A percentile compares a stretch with the other conserved stretches of the same genome.
Evolutionary conservation across 2,329 filamentous ascomycete species (phyloP).

Genomic region (Pseudocercospora cruenta): DNA sequence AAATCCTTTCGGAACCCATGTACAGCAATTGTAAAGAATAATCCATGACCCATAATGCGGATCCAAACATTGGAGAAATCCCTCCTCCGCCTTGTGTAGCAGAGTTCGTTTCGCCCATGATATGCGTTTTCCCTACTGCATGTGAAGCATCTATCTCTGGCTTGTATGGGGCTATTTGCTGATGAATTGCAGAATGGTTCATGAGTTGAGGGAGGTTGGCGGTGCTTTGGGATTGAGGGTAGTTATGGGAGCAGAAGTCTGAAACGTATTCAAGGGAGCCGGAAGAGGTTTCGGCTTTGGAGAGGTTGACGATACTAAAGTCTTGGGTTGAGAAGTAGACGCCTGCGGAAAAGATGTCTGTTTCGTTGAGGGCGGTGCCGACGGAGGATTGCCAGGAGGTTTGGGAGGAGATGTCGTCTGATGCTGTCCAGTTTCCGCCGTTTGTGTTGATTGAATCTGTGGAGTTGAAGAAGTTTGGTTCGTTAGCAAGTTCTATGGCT

Average conservation of each 20-base stretch:
- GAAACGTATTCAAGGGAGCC: conserved; percentile 1
- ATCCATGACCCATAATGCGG: conserved; percentile 57
- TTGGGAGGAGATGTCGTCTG: conserved; percentile 16
- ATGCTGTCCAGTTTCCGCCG: conserved; percentile 7
- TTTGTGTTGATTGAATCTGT: not conserved
- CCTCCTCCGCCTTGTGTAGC: conserved; percentile 42
- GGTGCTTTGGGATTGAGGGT: conserved; percentile 43
- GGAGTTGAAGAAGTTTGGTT: conserved; percentile 50
- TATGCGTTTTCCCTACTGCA: conserved; percentile 47
- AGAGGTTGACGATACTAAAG: conserved; percentile 6
- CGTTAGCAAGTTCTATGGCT: conserved; percentile 62
- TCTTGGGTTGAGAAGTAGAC: conserved; percentile 9
- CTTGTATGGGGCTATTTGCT: conserved; percentile 46
- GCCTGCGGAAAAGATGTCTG: conserved; percentile 7
- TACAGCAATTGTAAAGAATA: conserved; percentile 34
- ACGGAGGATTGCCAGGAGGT: conserved; percentile 21
- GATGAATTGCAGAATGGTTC: conserved; percentile 49
- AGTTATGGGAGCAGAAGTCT: conserved; percentile 47
- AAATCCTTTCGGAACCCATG: conserved; percentile 28
- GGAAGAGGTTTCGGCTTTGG: not conserved
- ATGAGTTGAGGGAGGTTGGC: conserved; percentile 41
- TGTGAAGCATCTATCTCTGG: conserved; percentile 48
- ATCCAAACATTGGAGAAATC: conserved; percentile 53
- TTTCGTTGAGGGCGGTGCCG: conserved; percentile 2
- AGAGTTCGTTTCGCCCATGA: conserved; percentile 58